Percentiles rank a stretch among this genome's conserved stretches.
phyloP scores from a whole-genome alignment of 2,329 filamentous ascomycete species.

The Fusarium penzigii region DNA sequence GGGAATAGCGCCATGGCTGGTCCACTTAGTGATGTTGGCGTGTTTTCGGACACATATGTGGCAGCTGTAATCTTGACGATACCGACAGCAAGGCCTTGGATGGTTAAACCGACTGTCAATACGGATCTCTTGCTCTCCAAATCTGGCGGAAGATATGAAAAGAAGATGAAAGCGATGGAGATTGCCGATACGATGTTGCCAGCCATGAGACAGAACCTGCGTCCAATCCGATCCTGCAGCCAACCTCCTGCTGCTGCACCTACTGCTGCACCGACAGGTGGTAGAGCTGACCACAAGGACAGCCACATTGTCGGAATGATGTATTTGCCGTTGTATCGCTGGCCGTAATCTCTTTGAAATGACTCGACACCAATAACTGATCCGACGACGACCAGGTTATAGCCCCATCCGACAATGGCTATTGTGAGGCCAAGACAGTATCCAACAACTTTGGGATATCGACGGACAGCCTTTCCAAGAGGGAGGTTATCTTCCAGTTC shows the following conservation, averaged over 20 bases:
- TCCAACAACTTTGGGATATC: constrained; percentile 28
- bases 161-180: constrained; percentile 30
- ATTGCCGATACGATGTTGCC: constrained; percentile 28
- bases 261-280: constrained; percentile 24
- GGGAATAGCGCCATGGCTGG: constrained; percentile 32
- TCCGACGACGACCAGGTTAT: constrained; percentile 30
- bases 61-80: constrained; percentile 27
- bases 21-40: constrained; percentile 28
- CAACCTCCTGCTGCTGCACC: constrained; percentile 30
- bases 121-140: constrained; percentile 20
- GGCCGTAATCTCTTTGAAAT: constrained; percentile 32
- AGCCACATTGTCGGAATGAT: constrained; percentile 32
- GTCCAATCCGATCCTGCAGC: constrained; percentile 30
- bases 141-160: constrained; percentile 19
- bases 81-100: constrained; percentile 31
- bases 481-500: constrained; percentile 21
- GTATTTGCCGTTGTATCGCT: constrained; percentile 20
- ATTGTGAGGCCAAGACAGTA: constrained; percentile 31
- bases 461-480: constrained; percentile 26
- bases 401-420: constrained; percentile 34
- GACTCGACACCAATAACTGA: constrained; percentile 29
- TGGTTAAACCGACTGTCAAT: constrained; percentile 26
- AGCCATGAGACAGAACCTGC: constrained; percentile 23
- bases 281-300: constrained; percentile 28
- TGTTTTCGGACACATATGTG: constrained; percentile 42